phyloP scores from a whole-genome alignment of 805 yeast genomes.

The Debaryomyces maramus region DNA sequence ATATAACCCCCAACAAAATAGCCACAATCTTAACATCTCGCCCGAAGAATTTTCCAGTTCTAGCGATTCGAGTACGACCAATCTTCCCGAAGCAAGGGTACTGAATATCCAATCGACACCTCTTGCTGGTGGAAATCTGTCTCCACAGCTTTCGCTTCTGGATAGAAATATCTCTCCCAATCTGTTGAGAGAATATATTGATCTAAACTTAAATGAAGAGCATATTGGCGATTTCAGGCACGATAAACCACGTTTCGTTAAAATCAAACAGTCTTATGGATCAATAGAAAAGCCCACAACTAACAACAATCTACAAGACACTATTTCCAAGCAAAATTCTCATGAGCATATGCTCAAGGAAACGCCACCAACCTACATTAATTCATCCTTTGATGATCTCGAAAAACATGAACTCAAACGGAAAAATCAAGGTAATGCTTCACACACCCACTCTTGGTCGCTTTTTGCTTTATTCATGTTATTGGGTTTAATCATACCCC shows the following conservation, averaged over 20 bases:
- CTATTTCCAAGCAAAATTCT: constrained; percentile 10
- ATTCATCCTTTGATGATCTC: constrained; percentile 4
- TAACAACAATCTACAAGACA: constrained; percentile 11
- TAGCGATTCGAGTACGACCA: background rate
- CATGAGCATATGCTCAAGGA: constrained; percentile 19
- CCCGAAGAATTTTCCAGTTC: background rate
- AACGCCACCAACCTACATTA: background rate
- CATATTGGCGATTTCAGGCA: constrained; percentile 1
- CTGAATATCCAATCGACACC: background rate
- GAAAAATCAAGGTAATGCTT: background rate
- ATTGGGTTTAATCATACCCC: constrained; percentile 36
- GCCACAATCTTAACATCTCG: background rate
- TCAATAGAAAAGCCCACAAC: constrained; percentile 2
- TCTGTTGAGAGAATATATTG: background rate
- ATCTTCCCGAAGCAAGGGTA: background rate
- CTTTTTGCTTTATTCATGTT: constrained; percentile 28
- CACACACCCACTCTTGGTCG: constrained; percentile 8
- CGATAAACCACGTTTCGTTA: background rate
- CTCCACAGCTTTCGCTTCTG: no score
- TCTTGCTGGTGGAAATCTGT: background rate
- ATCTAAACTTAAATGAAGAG: background rate
- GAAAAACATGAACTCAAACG: constrained; percentile 9
- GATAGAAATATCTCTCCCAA: background rate
- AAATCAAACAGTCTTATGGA: background rate
- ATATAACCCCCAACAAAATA: background rate